A percentile compares a stretch with the other conserved stretches of the same genome.
phyloP scores from a whole-genome alignment of 2,329 filamentous ascomycete species.

The Scolecobasidium constrictum region DNA sequence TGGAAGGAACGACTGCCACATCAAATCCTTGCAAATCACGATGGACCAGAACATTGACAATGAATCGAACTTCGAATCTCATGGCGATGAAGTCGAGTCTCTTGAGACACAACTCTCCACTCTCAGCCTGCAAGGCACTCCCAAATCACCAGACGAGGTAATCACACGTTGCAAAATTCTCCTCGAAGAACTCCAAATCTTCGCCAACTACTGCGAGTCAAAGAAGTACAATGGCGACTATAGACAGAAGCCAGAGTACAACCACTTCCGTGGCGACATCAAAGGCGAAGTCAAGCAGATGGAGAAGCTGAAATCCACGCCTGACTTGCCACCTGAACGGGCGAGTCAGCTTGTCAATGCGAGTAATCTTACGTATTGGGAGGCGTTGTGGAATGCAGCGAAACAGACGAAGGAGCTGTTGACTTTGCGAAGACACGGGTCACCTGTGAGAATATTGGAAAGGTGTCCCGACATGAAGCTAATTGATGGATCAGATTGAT shows the following conservation, averaged over 20 bases:
- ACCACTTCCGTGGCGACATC: constrained; percentile 21
- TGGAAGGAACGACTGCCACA: too few species aligned
- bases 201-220: constrained; percentile 19
- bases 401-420: constrained; percentile 46
- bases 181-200: constrained; percentile 28
- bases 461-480: constrained; percentile 25
- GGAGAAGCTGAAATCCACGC: constrained; percentile 5
- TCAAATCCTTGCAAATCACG: too few species aligned
- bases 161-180: constrained; percentile 3
- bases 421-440: constrained; percentile 45
- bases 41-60: too few species aligned
- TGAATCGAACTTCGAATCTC: too few species aligned
- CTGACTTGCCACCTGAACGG: constrained; percentile 14
- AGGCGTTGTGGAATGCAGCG: constrained; percentile 51
- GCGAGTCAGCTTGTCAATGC: constrained; percentile 47
- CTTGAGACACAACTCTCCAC: too few species aligned
- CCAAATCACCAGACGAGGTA: constrained; percentile 1
- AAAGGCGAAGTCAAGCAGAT: constrained; percentile 24
- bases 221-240: constrained; percentile 25
- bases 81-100: too few species aligned
- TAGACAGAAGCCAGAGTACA: constrained; percentile 23
- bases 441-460: constrained; percentile 19
- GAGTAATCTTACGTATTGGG: constrained; percentile 56
- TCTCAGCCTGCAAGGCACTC: too few species aligned
- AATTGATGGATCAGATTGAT: constrained; percentile 44